Evolutionary conservation across 306 rosid species (phyloP).

Genomic region (Hippophae tibetana): DNA sequence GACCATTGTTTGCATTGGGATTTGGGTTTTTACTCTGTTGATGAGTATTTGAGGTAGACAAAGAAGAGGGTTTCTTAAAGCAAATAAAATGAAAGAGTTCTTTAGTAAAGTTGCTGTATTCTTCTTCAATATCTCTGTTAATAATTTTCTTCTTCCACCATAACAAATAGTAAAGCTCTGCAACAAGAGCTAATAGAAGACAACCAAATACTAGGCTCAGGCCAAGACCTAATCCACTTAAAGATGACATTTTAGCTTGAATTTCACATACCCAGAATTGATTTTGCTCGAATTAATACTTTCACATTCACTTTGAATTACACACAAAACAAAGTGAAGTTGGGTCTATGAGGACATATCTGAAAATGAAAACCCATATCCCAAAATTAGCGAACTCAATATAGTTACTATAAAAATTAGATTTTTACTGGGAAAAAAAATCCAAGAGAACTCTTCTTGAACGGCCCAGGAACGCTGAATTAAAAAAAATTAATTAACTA

Average conservation of each 20-base stretch:
- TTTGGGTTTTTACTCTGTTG: constrained; percentile 13
- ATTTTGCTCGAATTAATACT: not conserved
- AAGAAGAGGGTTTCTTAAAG: constrained; percentile 32
- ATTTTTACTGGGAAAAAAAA: constrained; percentile 8
- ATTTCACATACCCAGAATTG: constrained; percentile 38
- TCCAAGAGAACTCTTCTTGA: not conserved
- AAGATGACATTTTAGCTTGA: constrained; percentile 27
- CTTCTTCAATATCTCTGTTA: constrained; percentile 40
- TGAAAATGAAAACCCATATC: not conserved
- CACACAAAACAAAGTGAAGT: not conserved
- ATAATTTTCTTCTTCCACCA: constrained; percentile 66
- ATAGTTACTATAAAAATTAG: not conserved
- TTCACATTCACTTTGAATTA: constrained; percentile 1
- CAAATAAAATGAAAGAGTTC: constrained; percentile 37
- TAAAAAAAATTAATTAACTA: no score
- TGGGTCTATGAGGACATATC: not conserved
- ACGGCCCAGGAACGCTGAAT: not conserved
- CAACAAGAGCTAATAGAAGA: constrained; percentile 48
- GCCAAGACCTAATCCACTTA: constrained; percentile 48
- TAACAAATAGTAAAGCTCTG: constrained; percentile 66
- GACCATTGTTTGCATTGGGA: constrained; percentile 19
- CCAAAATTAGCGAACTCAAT: not conserved
- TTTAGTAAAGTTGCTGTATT: constrained; percentile 33
- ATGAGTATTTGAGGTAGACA: constrained; percentile 4
- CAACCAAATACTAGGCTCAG: constrained; percentile 62